Percentiles rank a stretch among this genome's conserved stretches.
These are phyloP conservation scores for Noccaea bulbosa DNA, from an alignment of 345 rosid species.

Conservation along the genomic window DNA sequence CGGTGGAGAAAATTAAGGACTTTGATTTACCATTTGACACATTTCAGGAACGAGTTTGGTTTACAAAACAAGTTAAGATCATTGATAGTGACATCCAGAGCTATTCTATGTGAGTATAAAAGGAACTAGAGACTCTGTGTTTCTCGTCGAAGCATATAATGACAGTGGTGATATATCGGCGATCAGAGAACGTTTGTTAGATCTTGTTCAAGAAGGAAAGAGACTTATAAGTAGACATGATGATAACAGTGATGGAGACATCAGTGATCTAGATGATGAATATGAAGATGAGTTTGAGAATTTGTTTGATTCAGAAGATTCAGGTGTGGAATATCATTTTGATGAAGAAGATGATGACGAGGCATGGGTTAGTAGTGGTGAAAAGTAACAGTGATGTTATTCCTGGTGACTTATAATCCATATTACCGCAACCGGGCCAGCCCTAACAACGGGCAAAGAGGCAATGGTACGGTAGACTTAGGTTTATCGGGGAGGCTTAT, in stretches of 20 bases:
- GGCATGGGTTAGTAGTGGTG: slow-evolving; percentile 24
- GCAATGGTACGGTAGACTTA: too few relatives aligned
- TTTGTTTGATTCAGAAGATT: slow-evolving; percentile 63
- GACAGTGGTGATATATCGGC: slow-evolving; percentile 57
- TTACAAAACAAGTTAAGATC: slow-evolving; percentile 74
- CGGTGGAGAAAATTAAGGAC: slow-evolving; percentile 77
- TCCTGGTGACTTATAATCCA: too few relatives aligned
- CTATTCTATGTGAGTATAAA: slow-evolving; percentile 81
- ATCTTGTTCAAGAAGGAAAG: slow-evolving; percentile 69
- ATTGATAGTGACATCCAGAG: slow-evolving; percentile 77
- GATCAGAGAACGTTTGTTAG: slow-evolving; percentile 60
- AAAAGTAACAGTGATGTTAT: too few relatives aligned
- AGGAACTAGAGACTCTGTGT: slow-evolving; percentile 76
- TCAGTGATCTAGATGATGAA: slow-evolving; percentile 43
- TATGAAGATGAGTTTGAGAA: slow-evolving; percentile 76
- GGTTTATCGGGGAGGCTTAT: too few relatives aligned
- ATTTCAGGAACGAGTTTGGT: slow-evolving; percentile 81
- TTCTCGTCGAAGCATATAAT: slow-evolving; percentile 70
- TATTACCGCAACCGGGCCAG: too few relatives aligned
- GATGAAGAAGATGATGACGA: slow-evolving; percentile 39
- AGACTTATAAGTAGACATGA: slow-evolving; percentile 54
- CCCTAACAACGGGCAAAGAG: too few relatives aligned
- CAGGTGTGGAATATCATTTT: slow-evolving; percentile 56
- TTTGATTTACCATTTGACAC: slow-evolving; percentile 81
- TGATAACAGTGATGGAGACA: slow-evolving; percentile 23